These are phyloP conservation scores for Metschnikowia lachancei DNA, from an alignment of 805 yeast species.

Conservation along the genomic window DNA sequence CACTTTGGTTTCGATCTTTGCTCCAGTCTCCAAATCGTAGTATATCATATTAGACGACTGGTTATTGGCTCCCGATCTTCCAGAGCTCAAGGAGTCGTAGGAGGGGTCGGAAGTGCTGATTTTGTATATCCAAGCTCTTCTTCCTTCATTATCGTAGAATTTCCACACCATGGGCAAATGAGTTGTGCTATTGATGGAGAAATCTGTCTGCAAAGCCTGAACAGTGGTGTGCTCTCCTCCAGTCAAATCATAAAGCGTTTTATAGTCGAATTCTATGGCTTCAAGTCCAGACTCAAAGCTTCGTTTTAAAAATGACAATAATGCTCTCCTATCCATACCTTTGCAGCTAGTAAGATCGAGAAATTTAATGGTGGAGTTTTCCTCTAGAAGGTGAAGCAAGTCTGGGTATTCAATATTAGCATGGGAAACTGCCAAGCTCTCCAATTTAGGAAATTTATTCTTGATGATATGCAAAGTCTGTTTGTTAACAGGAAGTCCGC, in stretches of 20 bases:
- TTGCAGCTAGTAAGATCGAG: slow-evolving; percentile 68
- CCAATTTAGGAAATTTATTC: slow-evolving; percentile 38
- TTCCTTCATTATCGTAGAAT: slow-evolving; percentile 59
- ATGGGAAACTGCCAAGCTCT: slow-evolving; percentile 44
- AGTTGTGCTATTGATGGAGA: slow-evolving; percentile 23
- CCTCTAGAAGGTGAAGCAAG: slow-evolving; percentile 33
- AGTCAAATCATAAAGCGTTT: slow-evolving; percentile 49
- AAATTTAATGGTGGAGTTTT: slow-evolving; percentile 42
- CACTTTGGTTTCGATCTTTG: slow-evolving; percentile 48
- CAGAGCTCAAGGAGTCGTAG: slow-evolving; percentile 26
- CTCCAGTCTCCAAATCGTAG: slow-evolving; percentile 64
- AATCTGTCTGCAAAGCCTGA: slow-evolving; percentile 30
- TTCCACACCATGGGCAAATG: slow-evolving; percentile 45
- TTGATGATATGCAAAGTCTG: slow-evolving; percentile 39
- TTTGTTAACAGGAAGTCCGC: slow-evolving; percentile 58
- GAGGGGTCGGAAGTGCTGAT: slow-evolving; percentile 32
- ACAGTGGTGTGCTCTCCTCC: slow-evolving; percentile 34
- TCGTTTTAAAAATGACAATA: slow-evolving; percentile 29
- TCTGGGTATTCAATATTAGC: slow-evolving; percentile 37
- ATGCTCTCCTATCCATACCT: slow-evolving; percentile 56
- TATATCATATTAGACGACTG: slow-evolving; percentile 43
- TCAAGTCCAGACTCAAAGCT: slow-evolving; percentile 36
- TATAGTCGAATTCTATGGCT: slow-evolving; percentile 67
- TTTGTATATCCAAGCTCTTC: slow-evolving; percentile 79
- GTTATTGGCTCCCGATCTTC: slow-evolving; percentile 12